Conservation (phyloP, 192 early-diverging fungal genomes). For the Umbelopsis sp. region DNA sequence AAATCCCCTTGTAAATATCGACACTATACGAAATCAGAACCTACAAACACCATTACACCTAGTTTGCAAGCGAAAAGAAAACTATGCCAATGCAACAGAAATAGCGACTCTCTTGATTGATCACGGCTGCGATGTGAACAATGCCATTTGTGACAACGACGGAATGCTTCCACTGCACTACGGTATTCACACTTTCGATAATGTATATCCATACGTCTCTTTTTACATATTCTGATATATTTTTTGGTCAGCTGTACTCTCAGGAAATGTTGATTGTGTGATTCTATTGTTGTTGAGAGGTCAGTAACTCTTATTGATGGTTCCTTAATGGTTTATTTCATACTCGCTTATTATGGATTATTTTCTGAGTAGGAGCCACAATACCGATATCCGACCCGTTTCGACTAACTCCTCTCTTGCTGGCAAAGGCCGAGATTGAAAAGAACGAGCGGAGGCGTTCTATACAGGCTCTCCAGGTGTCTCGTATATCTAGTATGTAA, state of each 20-base stretch:
- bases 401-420: constrained; percentile 34
- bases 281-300: constrained; percentile 28
- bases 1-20: constrained; percentile 15
- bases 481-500: not conserved
- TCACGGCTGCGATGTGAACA: constrained; percentile 35
- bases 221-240: not conserved
- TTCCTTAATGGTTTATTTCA: not conserved
- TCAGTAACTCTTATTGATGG: not conserved
- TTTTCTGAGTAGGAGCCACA: constrained; percentile 22
- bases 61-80: constrained; percentile 33
- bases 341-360: not conserved
- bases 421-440: constrained; percentile 29
- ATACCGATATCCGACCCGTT: constrained; percentile 40
- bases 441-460: not conserved
- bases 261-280: constrained; percentile 36
- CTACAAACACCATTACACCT: constrained; percentile 39
- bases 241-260: constrained; percentile 28
- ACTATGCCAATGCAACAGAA: constrained; percentile 24
- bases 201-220: not conserved
- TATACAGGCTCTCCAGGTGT: not conserved
- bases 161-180: constrained; percentile 37
- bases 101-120: constrained; percentile 33
- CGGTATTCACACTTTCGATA: constrained; percentile 12
- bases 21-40: constrained; percentile 35
- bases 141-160: constrained; percentile 39